These are phyloP conservation scores for Cryptosporidium ubiquitum DNA, from an alignment of 169 alveolate species.

Conservation along the genomic window DNA sequence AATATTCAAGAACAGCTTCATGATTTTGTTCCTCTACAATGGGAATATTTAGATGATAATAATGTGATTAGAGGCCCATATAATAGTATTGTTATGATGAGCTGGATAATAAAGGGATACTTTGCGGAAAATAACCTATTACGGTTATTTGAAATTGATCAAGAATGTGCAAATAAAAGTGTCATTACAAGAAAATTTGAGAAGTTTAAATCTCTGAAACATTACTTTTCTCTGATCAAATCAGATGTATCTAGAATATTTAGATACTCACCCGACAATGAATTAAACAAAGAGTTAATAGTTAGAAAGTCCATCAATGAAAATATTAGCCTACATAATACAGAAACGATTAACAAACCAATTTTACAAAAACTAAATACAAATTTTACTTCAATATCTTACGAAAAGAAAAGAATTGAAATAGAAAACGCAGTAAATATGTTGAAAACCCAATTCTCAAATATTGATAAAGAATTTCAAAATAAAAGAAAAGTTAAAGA, in stretches of 20 bases:
- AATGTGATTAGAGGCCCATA: constrained; percentile 78
- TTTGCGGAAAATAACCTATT: constrained; percentile 75
- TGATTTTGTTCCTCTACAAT: constrained; percentile 71
- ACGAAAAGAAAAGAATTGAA: neutral
- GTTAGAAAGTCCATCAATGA: neutral
- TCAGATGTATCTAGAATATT: constrained; percentile 60
- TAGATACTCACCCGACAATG: neutral
- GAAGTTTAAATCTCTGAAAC: neutral
- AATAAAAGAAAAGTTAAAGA: neutral
- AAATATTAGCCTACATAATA: too few relatives aligned
- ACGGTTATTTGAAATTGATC: constrained; percentile 69
- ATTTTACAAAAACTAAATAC: neutral
- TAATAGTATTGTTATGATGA: constrained; percentile 78
- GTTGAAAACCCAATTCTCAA: constrained; percentile 1
- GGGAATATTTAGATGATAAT: constrained; percentile 80
- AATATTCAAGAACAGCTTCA: constrained; percentile 34
- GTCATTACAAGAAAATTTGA: neutral
- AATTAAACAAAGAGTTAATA: neutral
- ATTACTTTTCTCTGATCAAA: constrained; percentile 11
- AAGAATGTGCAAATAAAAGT: neutral
- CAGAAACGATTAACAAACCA: neutral
- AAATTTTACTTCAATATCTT: neutral
- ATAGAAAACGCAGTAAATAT: constrained; percentile 8
- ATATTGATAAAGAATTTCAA: constrained; percentile 43
- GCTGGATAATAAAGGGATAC: constrained; percentile 78